These are phyloP conservation scores for Durotheca rogersii DNA, from an alignment of 495 filamentous ascomycete genomes.

Conservation along the genomic window DNA sequence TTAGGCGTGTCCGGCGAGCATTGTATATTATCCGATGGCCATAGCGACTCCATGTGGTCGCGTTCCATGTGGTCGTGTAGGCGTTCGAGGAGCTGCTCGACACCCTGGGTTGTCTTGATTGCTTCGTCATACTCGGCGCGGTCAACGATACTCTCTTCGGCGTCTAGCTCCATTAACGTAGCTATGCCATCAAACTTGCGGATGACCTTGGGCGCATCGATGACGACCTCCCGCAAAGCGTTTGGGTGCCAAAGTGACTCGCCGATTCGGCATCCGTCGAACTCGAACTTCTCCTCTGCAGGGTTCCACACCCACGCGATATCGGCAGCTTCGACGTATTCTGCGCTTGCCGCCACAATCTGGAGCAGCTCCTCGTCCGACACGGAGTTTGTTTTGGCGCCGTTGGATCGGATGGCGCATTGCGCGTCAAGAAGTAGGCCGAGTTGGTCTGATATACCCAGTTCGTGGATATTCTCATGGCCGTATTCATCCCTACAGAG, in stretches of 20 bases:
- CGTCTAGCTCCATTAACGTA: constrained; percentile 5
- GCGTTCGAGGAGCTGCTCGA: constrained; percentile 4
- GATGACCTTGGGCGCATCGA: constrained; percentile 5
- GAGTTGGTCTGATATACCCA: not conserved
- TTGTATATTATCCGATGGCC: not conserved
- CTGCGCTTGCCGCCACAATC: constrained; percentile 1
- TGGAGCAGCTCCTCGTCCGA: not conserved
- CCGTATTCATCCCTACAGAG: not conserved
- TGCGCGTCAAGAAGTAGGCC: not conserved
- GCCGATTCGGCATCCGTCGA: not conserved
- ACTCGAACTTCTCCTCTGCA: not conserved
- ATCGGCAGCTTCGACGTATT: constrained; percentile 3
- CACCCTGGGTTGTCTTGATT: not conserved
- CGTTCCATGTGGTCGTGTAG: not conserved
- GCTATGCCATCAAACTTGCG: constrained; percentile 6
- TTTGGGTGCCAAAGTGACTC: constrained; percentile 3
- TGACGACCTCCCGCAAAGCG: not conserved
- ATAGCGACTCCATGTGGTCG: not conserved
- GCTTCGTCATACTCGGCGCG: constrained; percentile 3
- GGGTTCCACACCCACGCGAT: constrained; percentile 4
- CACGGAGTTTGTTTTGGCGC: not conserved
- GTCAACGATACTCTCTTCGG: constrained; percentile 2
- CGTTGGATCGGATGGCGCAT: constrained; percentile 6
- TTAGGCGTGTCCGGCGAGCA: too few relatives aligned
- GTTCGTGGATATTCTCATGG: not conserved